These are phyloP conservation scores for Magnusiomyces suaveolens DNA, from an alignment of 1,139 yeast species.

Conservation along the genomic window DNA sequence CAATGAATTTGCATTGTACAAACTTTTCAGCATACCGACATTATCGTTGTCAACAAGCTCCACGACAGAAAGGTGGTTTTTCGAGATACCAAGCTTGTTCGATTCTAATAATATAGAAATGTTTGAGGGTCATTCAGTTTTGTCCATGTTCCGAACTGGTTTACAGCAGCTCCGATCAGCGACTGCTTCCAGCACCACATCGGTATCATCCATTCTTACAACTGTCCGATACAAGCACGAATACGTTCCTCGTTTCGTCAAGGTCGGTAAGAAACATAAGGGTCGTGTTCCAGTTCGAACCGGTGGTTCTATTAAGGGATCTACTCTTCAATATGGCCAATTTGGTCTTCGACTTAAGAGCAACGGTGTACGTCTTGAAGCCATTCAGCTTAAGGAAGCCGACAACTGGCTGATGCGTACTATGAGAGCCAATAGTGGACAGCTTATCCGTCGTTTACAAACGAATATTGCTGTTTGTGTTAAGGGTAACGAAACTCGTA, in stretches of 20 bases:
- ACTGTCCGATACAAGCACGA: constrained; percentile 51
- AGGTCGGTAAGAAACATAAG: constrained; percentile 73
- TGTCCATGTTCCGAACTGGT: not conserved
- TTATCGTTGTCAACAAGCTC: constrained; percentile 4
- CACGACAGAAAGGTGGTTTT: no score
- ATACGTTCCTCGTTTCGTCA: constrained; percentile 73
- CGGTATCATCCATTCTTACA: constrained; percentile 4
- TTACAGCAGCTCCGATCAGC: constrained; percentile 1
- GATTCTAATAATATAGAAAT: not conserved
- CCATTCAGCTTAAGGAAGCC: constrained; percentile 84
- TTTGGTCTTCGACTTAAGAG: constrained; percentile 81
- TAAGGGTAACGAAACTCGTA: constrained; percentile 97
- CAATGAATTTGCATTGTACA: not conserved
- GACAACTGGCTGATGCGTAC: constrained; percentile 76
- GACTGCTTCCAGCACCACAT: not conserved
- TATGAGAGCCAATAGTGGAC: constrained; percentile 62
- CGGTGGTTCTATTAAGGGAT: constrained; percentile 90
- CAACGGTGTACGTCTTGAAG: constrained; percentile 80
- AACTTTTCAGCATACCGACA: not conserved
- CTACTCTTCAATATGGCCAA: constrained; percentile 67
- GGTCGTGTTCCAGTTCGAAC: constrained; percentile 92
- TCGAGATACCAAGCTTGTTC: not conserved
- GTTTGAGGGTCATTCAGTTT: constrained; percentile 3
- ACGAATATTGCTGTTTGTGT: constrained; percentile 87
- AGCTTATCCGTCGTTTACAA: constrained; percentile 67